Base-by-base conservation (phyloP, 805 yeast species). In the Kuraishia cidri region DNA sequence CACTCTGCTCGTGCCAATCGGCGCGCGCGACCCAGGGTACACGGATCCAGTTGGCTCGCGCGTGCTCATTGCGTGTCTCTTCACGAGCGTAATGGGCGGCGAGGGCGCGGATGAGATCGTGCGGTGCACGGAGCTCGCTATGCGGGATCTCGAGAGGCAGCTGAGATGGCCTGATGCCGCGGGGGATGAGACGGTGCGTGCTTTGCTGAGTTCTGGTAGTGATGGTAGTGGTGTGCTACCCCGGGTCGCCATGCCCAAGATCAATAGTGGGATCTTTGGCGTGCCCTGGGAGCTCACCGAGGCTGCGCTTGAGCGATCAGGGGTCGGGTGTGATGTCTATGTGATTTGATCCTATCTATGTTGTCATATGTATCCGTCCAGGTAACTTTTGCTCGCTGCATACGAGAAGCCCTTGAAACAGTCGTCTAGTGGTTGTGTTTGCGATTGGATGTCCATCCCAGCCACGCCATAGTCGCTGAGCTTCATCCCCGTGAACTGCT, bases 221-320 rank as follows among this genome's bases (percentile, higher is more conserved):
- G 41, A 39, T 13, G 26, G 28, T 4, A 37, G 37, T n/a, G 39
- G 5, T 9, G 45, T 48, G 2, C 30, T 38, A 10, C 40, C 49
- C 11, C 49, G 52, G 1, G 46, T 83, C 3, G 65, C 66, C 40
- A 72, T 85, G 80, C 94, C 95, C 15, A 67, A 69, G 50, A 84
- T 85, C 42, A 85, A 85, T 44, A 70, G 90, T 20, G 94, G 94
- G 0, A 70, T 85, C 2, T 85, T 84, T 51, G 68, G 68, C 1
- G 87, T 82, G 6, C 92, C 94, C 0, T 84, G 94, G 94, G 66
- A 62, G 10, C 41, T 64, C 8, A 83, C 94, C 0, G 90, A 75
- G 47, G 44, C 37, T 11, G 69, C 69, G 0, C 46, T 85, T 36
- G 36, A 54, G 12, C 45, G 57, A 15, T 37, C 51, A 4, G 50